phyloP scores from a whole-genome alignment of 2,329 filamentous ascomycete genomes.

The Cercospora brassicicola region DNA sequence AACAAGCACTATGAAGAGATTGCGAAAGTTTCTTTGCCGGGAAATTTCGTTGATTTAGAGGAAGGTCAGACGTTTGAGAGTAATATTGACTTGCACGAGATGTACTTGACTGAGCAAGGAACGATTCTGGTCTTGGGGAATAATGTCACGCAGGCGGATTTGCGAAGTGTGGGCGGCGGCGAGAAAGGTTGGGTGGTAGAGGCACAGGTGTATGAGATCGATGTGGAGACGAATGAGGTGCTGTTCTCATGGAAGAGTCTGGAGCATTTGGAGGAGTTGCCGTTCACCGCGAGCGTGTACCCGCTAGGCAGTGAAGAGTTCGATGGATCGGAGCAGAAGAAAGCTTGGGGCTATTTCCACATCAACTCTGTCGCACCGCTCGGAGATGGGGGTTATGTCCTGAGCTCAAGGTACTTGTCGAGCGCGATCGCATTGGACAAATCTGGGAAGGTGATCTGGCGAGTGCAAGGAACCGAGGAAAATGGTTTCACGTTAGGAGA shows the following conservation, averaged over 20 bases:
- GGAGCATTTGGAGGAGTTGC: slow-evolving; percentile 39
- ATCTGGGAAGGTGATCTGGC: slow-evolving; percentile 24
- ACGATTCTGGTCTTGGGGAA: slow-evolving; percentile 37
- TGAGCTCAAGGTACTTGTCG: slow-evolving; percentile 26
- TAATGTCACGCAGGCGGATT: slow-evolving; percentile 35
- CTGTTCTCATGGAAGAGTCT: slow-evolving; percentile 43
- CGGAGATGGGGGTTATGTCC: slow-evolving; percentile 22
- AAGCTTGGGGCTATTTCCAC: slow-evolving; percentile 31
- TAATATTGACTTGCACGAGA: slow-evolving; percentile 40
- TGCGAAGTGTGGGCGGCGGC: slow-evolving; percentile 34
- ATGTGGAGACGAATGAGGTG: slow-evolving; percentile 40
- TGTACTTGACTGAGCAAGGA: slow-evolving; percentile 36
- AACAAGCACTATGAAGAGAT: slow-evolving; percentile 25
- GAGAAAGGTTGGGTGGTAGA: slow-evolving; percentile 38
- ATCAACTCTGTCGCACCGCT: slow-evolving; percentile 25
- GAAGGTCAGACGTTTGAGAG: slow-evolving; percentile 16
- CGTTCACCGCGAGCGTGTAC: slow-evolving; percentile 38
- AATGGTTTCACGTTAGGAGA: slow-evolving; percentile 18
- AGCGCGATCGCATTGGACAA: slow-evolving; percentile 23
- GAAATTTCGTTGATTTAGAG: slow-evolving; percentile 20
- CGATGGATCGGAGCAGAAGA: slow-evolving; percentile 19
- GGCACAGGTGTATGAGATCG: slow-evolving; percentile 33
- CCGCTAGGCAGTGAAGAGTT: slow-evolving; percentile 25
- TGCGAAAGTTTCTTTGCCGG: slow-evolving; percentile 21
- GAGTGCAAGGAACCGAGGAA: slow-evolving; percentile 21